Percentiles rank a stretch among this genome's conserved stretches.
Evolutionary conservation across 1,139 yeast genomes (phyloP).

Genomic region (Pneumocystis wakefieldiae): DNA sequence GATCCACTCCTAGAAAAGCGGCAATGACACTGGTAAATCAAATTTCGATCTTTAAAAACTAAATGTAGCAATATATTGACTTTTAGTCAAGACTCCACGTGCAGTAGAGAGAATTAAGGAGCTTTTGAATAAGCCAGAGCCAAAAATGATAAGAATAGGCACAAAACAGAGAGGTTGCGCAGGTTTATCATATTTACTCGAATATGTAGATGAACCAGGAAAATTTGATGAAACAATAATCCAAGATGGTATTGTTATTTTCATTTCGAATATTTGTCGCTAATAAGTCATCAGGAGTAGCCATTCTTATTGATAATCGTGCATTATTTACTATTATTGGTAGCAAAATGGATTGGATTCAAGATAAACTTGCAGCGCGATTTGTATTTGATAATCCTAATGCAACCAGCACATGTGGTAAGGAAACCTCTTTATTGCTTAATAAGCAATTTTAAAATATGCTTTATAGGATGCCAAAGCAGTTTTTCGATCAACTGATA

Average conservation of each 20-base stretch:
- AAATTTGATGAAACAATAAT: conserved; percentile 78
- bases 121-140: conserved; percentile 64
- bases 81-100: conserved; percentile 31
- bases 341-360: conserved; percentile 96
- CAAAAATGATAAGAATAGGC: conserved; percentile 78
- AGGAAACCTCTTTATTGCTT: conserved; percentile 78
- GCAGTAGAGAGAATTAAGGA: conserved; percentile 59
- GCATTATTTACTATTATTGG: conserved; percentile 92
- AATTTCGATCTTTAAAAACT: not conserved
- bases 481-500: not conserved
- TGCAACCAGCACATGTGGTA: conserved; percentile 94
- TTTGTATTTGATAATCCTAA: conserved; percentile 91
- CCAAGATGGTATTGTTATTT: conserved; percentile 47
- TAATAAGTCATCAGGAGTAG: conserved; percentile 29
- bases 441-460: not conserved
- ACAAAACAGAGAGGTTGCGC: conserved; percentile 96
- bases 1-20: conserved; percentile 55
- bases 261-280: not conserved
- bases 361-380: conserved; percentile 74
- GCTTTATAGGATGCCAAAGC: not conserved
- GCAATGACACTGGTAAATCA: conserved; percentile 44
- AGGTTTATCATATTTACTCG: conserved; percentile 79
- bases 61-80: not conserved
- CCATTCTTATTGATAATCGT: conserved; percentile 83
- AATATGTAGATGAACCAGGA: conserved; percentile 77